A percentile compares a stretch with the other conserved stretches of the same genome.
Evolutionary conservation across 345 rosid species (phyloP).

Genomic region (Cardamine resedifolia): DNA sequence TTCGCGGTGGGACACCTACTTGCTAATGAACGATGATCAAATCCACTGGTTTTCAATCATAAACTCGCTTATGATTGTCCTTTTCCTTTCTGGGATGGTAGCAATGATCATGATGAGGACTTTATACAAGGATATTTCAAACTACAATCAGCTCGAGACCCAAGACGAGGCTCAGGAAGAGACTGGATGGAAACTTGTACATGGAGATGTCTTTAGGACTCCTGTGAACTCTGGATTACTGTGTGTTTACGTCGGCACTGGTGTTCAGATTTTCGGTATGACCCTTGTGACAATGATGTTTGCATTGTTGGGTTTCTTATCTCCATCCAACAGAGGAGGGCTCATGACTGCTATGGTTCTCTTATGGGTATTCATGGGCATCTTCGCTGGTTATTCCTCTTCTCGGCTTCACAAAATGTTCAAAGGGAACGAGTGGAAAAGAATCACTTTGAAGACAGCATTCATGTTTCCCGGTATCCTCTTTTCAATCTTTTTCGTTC

Average conservation of each 20-base stretch:
- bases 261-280: constrained; percentile 88
- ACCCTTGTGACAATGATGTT: constrained; percentile 94
- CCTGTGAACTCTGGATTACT: constrained; percentile 78
- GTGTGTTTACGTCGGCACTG: constrained; percentile 88
- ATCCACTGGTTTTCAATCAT: constrained; percentile 97
- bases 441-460: constrained; percentile 83
- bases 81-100: constrained; percentile 96
- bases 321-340: constrained; percentile 97
- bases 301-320: constrained; percentile 84
- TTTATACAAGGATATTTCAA: constrained; percentile 84
- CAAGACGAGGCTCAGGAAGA: constrained; percentile 98
- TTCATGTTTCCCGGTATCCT: constrained; percentile 93
- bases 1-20: constrained; percentile 96
- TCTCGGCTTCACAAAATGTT: constrained; percentile 87
- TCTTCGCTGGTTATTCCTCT: constrained; percentile 85
- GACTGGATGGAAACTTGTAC: constrained; percentile 97
- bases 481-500: constrained; percentile 71
- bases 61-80: constrained; percentile 92
- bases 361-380: constrained; percentile 95
- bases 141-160: constrained; percentile 92
- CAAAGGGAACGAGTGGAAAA: constrained; percentile 93
- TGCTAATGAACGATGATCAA: constrained; percentile 94
- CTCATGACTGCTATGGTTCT: constrained; percentile 99
- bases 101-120: constrained; percentile 99
- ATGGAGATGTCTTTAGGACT: constrained; percentile 87